These are phyloP conservation scores for Allium sativum DNA, from an alignment of 106 monocot species.

Conservation along the genomic window DNA sequence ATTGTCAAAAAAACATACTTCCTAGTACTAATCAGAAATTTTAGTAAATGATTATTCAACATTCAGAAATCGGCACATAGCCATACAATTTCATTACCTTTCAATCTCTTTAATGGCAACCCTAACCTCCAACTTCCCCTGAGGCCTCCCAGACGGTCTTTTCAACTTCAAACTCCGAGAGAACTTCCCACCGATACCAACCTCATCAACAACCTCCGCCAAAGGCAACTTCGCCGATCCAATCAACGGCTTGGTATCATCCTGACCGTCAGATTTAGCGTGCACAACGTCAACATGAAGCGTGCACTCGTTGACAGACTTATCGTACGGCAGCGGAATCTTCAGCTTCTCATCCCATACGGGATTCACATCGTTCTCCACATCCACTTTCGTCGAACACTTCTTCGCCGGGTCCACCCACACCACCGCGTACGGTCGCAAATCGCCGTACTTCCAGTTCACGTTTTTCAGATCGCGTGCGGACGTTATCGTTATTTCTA, in stretches of 20 bases:
- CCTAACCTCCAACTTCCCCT: constrained; percentile 42
- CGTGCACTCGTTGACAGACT: constrained; percentile 26
- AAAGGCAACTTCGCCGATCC: constrained; percentile 69
- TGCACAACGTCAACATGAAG: constrained; percentile 77
- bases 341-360: constrained; percentile 63
- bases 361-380: constrained; percentile 32
- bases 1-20: no score
- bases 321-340: constrained; percentile 29
- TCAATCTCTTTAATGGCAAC: constrained; percentile 32
- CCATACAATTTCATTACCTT: constrained; percentile 1
- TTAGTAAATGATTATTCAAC: no score
- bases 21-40: no score
- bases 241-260: constrained; percentile 69
- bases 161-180: constrained; percentile 37
- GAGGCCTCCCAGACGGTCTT: constrained; percentile 74
- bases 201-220: constrained; percentile 54
- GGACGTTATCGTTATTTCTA: constrained; percentile 42
- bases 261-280: constrained; percentile 23
- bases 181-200: constrained; percentile 29
- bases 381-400: constrained; percentile 59
- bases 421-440: constrained; percentile 53
- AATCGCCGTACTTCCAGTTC: constrained; percentile 64
- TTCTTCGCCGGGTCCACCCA: constrained; percentile 58
- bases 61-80: no score
- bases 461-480: constrained; percentile 79